Conservation (phyloP, 2,329 filamentous ascomycete genomes). For the Penicillium aurantiogriseum region DNA sequence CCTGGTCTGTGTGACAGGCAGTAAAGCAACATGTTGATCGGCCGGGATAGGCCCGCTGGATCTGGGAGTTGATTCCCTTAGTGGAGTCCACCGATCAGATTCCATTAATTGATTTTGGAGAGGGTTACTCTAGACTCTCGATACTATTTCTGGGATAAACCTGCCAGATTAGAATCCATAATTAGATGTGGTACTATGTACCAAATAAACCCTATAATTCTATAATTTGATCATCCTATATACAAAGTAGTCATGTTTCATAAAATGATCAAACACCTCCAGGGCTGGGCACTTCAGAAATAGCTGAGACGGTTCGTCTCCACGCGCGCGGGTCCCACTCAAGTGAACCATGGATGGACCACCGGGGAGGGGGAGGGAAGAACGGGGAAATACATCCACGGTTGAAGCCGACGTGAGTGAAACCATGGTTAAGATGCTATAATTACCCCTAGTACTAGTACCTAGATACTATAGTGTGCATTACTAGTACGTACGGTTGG, state of each 20-base stretch:
- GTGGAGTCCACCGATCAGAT: conserved; percentile 4
- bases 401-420: neutral
- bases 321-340: conserved; percentile 10
- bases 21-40: conserved; percentile 22
- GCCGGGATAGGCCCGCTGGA: conserved; percentile 21
- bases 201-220: too few species aligned
- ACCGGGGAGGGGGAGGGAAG: neutral
- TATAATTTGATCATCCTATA: too few species aligned
- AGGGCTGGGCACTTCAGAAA: neutral
- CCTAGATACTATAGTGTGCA: too few species aligned
- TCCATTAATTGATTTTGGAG: neutral
- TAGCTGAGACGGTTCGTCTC: neutral
- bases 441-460: neutral
- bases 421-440: neutral
- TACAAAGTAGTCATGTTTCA: neutral
- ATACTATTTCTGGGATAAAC: neutral
- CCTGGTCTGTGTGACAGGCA: conserved; percentile 26
- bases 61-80: conserved; percentile 7
- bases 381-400: neutral
- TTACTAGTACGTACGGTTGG: too few species aligned
- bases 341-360: conserved; percentile 3
- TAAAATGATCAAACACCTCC: neutral
- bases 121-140: neutral
- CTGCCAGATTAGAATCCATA: neutral
- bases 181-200: neutral